Base-by-base conservation (phyloP, 2,329 filamentous ascomycete genomes). In the Blastomyces silverae region DNA sequence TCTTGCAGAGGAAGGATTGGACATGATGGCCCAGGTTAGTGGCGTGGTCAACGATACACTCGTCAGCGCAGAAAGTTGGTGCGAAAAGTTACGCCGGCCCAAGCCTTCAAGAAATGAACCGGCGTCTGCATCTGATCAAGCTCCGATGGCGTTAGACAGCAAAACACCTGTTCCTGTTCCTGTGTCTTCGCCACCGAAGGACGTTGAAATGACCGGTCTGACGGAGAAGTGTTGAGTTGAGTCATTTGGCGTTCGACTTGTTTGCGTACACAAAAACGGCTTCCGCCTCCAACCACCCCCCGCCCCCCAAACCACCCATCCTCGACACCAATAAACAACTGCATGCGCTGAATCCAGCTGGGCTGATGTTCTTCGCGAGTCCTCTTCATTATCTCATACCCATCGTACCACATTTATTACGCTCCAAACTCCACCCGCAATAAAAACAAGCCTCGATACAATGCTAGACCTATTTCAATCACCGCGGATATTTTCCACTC, bases 1-100 rank as follows among this genome's bases (percentile, higher is more conserved):
- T 1, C 85, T 97, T 62, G 93, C 93, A 7, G 89, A 89, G 71
- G 93, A 97, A 74, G 91, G 92, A 0, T 81, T 97, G 17, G 92
- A 97, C 70, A 96, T 97, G 89, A 92, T 97, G 83, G 85, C 87
- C 0, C 92, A 97, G 75, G 91, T 99, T 61, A 94, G 88, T 52
- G 87, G 88, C 5, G 90, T 97, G 1, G 84, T 97, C 10, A 90
- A 95, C 70, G 89, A 91, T 63, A 97, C 94, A 0, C 89, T 97
- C 63, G 85, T 90, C 64, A 94, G 90, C 71, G 94, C 94, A 0
- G 93, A 97, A 76, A 86, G 88, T 70, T 97, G 94, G 94, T 90
- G 93, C 69, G 89, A 92, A 66, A 83, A 87, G 25, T 81, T 96
- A 65, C 90, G 89, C 13, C 81, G 82, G 46, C 77, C 80, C 52